These are phyloP conservation scores for Schoenoplectus tabernaemontani DNA, from an alignment of 202 grass and related monocot genomes.

Conservation along the genomic window DNA sequence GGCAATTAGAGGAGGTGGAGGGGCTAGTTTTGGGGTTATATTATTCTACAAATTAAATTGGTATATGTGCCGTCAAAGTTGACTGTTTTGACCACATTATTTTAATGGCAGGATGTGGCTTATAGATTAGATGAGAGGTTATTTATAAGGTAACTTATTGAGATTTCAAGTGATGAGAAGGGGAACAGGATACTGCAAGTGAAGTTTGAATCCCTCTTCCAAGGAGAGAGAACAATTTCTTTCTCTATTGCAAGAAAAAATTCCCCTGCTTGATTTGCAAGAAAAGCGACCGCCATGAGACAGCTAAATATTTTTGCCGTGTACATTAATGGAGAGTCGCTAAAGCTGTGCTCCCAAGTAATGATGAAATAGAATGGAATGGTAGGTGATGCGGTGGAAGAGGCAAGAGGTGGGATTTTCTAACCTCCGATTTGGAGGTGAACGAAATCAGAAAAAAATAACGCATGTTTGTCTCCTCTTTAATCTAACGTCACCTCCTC, in stretches of 20 bases:
- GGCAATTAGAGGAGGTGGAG: slow-evolving; percentile 42
- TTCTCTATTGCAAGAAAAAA: slow-evolving; percentile 3
- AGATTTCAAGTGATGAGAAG: neutral
- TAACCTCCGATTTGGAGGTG: too few relatives aligned
- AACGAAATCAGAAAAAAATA: too few relatives aligned
- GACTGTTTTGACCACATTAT: slow-evolving; percentile 15
- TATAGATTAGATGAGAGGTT: slow-evolving; percentile 25
- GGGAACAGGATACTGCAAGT: slow-evolving; percentile 8
- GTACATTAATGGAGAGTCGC: neutral
- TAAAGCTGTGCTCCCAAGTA: too few relatives aligned
- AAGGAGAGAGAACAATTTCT: slow-evolving; percentile 25
- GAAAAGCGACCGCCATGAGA: slow-evolving; percentile 21
- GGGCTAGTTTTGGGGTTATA: slow-evolving; percentile 29
- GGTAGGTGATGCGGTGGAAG: too few relatives aligned
- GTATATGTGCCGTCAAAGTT: slow-evolving; percentile 10
- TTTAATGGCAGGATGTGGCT: slow-evolving; percentile 26
- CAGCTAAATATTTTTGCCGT: neutral
- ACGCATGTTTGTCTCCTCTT: too few relatives aligned
- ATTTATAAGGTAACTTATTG: slow-evolving; percentile 19
- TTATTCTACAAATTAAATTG: slow-evolving; percentile 12
- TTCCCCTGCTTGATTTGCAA: slow-evolving; percentile 20
- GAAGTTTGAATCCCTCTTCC: slow-evolving; percentile 18
- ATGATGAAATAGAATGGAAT: too few relatives aligned
- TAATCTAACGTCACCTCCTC: too few relatives aligned
- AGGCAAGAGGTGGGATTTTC: too few relatives aligned